Percentiles rank a stretch among this genome's conserved stretches.
These are phyloP conservation scores for Ilex paraguariensis DNA, from an alignment of 305 asterid genomes.

Conservation along the genomic window DNA sequence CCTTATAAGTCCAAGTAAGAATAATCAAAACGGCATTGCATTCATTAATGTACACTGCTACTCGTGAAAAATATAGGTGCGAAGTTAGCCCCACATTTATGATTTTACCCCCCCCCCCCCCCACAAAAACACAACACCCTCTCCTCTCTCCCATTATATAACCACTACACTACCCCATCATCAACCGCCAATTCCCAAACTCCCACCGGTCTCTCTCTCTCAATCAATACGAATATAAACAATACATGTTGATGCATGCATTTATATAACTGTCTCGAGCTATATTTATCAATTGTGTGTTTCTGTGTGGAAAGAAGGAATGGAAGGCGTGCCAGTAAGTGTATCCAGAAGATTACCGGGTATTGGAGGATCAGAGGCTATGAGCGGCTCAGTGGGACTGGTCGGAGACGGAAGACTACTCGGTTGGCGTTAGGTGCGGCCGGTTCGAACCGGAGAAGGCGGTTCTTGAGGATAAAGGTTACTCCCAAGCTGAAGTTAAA, in stretches of 20 bases:
- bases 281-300: not conserved
- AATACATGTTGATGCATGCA: not conserved
- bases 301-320: not conserved
- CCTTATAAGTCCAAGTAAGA: too few species aligned
- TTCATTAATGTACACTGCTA: too few species aligned
- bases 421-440: conserved; percentile 12
- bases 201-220: too few species aligned
- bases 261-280: too few species aligned
- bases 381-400: conserved; percentile 16
- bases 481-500: conserved; percentile 11
- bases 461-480: conserved; percentile 27
- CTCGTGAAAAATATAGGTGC: too few species aligned
- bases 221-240: not conserved
- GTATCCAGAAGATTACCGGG: conserved; percentile 18
- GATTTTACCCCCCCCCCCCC: too few species aligned
- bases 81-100: too few species aligned
- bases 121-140: too few species aligned
- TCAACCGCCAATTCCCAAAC: too few species aligned
- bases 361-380: conserved; percentile 34
- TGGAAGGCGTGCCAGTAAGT: conserved; percentile 27
- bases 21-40: too few species aligned
- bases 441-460: conserved; percentile 5
- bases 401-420: conserved; percentile 16
- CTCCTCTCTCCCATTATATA: too few species aligned
- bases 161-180: too few species aligned